Evolutionary conservation across 495 filamentous ascomycete genomes (phyloP).

Genomic region (Aspergillus olivimuriae): DNA sequence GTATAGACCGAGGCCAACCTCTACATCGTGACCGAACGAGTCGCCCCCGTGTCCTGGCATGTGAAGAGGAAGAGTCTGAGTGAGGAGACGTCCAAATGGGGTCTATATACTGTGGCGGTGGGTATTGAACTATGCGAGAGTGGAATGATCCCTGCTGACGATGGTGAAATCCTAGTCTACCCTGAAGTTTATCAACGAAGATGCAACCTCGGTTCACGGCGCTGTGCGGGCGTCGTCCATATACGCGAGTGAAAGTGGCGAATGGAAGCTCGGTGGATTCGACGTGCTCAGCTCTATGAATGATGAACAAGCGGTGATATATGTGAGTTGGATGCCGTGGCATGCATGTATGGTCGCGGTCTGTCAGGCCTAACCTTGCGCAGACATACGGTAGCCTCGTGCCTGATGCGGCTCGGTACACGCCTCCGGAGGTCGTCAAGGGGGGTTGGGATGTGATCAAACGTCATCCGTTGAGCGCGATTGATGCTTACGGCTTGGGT

Average conservation of each 20-base stretch:
- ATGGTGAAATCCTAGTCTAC: conserved; percentile 55
- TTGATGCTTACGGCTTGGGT: conserved; percentile 83
- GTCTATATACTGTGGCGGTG: conserved; percentile 79
- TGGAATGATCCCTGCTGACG: not conserved
- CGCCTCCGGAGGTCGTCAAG: conserved; percentile 79
- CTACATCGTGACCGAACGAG: conserved; percentile 89
- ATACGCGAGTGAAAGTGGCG: conserved; percentile 88
- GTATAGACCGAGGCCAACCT: conserved; percentile 80
- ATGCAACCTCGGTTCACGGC: conserved; percentile 85
- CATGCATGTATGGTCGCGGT: too few relatives aligned
- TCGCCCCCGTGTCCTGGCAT: conserved; percentile 80
- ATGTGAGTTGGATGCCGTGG: conserved; percentile 49
- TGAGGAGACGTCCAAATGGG: conserved; percentile 93
- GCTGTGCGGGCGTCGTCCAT: conserved; percentile 77
- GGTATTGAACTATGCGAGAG: conserved; percentile 1
- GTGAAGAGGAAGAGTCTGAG: conserved; percentile 76
- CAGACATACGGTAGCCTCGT: conserved; percentile 81
- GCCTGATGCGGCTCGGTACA: conserved; percentile 74
- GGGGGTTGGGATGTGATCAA: conserved; percentile 85
- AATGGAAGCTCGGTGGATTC: conserved; percentile 94
- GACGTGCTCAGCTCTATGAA: conserved; percentile 92
- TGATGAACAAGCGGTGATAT: conserved; percentile 87
- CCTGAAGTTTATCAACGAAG: conserved; percentile 90
- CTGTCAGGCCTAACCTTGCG: too few relatives aligned
- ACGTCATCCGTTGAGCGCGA: conserved; percentile 69